Evolutionary conservation across 2,329 filamentous ascomycete genomes (phyloP), one percentile per base, ranked within the genome.

Genomic region (Aspergillus luchuensis): DNA sequence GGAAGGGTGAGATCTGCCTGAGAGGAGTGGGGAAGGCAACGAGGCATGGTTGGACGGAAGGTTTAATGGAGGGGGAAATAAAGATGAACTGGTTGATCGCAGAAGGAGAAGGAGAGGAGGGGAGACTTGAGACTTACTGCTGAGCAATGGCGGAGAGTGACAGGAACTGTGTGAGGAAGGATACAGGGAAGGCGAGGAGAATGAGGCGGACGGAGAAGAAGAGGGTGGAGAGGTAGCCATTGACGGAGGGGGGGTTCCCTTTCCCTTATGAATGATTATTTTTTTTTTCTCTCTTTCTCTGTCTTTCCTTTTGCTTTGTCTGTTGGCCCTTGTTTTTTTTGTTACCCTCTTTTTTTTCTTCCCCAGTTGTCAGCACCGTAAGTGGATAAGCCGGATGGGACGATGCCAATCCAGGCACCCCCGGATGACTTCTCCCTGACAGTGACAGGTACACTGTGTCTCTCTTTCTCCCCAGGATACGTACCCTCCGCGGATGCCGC

Each of bases 121-220:
- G 25, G 25, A 28, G 25, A 28, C 23, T 25, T 25, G 2, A 2
- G 13, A 66, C 63, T 66, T 64, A 69, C 64, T 51, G 50, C 56
- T 48, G 36, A 63, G 57, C 36, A 59, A 63, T 23, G 67, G 63
- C 8, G 61, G 62, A 25, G 66, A 69, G 51, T 64, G 52, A n/a
- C 62, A 51, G 15, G 69, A 72, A 60, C 70, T 73, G 62, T 59
- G 66, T n/a, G 72, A 74, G 2, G 72, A 74, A n/a, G 70, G 71
- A 63, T 73, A 74, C 45, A 69, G 60, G 4, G 64, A 69, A 23
- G 67, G 64, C 17, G 69, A 73, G 25, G 71, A 67, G 30, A 66
- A 68, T 28, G 66, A 61, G 52, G 65, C 66, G 13, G 64, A 67
- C 30, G 62, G 62, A 11, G 64, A 66, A 28, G 52, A 66, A 4